phyloP scores from a whole-genome alignment of 768 basidiomycete genomes.

The Saitozyma sp. region DNA sequence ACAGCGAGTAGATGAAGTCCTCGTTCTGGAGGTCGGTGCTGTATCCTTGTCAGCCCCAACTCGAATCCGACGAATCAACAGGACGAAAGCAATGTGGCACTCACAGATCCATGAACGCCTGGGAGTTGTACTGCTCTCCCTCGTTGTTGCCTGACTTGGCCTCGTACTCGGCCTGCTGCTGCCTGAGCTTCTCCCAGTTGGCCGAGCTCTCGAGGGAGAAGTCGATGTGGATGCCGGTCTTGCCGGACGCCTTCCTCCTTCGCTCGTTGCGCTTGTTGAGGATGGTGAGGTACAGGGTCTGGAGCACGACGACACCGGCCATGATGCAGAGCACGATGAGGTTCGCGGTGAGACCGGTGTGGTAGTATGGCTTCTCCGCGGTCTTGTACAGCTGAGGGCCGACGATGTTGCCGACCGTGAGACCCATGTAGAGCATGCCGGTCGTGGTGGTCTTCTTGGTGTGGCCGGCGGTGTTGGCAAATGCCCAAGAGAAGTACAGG shows the following conservation, averaged over 20 bases:
- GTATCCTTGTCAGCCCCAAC: no score
- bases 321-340: conserved; percentile 22
- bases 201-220: conserved; percentile 21
- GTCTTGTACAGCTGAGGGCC: conserved; percentile 21
- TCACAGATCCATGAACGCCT: conserved; percentile 24
- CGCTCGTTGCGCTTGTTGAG: conserved; percentile 22
- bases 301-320: conserved; percentile 18
- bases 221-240: conserved; percentile 22
- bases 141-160: conserved; percentile 5
- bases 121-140: conserved; percentile 25
- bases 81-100: no score
- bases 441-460: conserved; percentile 41
- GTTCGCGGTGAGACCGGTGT: conserved; percentile 21
- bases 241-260: conserved; percentile 18
- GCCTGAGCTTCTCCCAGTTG: conserved; percentile 14
- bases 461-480: conserved; percentile 28
- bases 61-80: no score
- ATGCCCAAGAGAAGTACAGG: conserved; percentile 34
- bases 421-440: conserved; percentile 29
- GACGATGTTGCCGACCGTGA: conserved; percentile 33
- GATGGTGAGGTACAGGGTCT: conserved; percentile 18
- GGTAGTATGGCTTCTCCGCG: conserved; percentile 20
- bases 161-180: conserved; percentile 7
- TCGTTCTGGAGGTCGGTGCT: conserved; percentile 39
- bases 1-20: conserved; percentile 41